Evolutionary conservation across 352 stramenopile species (phyloP).

Genomic region (Pythium aristosporum): DNA sequence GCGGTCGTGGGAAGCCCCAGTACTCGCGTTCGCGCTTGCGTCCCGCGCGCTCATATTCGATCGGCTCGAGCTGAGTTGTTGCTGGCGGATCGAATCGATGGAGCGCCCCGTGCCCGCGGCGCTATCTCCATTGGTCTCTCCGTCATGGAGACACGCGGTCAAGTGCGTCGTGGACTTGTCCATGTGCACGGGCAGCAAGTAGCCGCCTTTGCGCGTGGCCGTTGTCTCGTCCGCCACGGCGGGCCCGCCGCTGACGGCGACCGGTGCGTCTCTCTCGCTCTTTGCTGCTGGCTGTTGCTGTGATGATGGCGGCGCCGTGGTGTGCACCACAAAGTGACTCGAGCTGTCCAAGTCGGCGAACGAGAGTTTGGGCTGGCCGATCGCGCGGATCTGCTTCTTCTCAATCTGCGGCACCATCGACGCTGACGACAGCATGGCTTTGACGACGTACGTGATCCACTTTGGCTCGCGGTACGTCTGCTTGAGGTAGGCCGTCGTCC

Average conservation of each 20-base stretch:
- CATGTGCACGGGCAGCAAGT: conserved; percentile 48
- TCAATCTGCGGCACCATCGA: conserved; percentile 64
- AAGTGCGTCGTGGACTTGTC: conserved; percentile 51
- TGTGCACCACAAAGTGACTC: background rate
- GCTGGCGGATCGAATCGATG: background rate
- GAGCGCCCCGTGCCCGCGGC: background rate
- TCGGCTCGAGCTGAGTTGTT: conserved; percentile 12
- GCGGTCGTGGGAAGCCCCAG: conserved; percentile 27
- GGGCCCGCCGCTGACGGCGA: background rate
- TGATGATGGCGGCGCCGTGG: background rate
- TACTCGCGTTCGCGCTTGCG: background rate
- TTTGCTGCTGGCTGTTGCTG: background rate
- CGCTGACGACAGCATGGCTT: conserved; percentile 62
- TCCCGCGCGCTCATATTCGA: background rate
- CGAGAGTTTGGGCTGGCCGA: conserved; percentile 52
- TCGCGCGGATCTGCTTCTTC: conserved; percentile 60
- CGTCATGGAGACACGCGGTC: conserved; percentile 17
- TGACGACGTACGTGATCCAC: conserved; percentile 71
- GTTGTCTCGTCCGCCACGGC: conserved; percentile 3
- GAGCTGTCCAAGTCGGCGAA: conserved; percentile 36
- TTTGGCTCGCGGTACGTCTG: conserved; percentile 62
- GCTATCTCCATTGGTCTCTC: background rate
- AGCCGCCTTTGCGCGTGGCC: conserved; percentile 33
- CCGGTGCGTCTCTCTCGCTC: too few species aligned
- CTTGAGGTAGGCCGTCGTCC: conserved; percentile 46